Evolutionary conservation across 208 protist species (phyloP), one percentile per base, ranked within the genome.

Genomic region (Trypanosoma vivax): DNA sequence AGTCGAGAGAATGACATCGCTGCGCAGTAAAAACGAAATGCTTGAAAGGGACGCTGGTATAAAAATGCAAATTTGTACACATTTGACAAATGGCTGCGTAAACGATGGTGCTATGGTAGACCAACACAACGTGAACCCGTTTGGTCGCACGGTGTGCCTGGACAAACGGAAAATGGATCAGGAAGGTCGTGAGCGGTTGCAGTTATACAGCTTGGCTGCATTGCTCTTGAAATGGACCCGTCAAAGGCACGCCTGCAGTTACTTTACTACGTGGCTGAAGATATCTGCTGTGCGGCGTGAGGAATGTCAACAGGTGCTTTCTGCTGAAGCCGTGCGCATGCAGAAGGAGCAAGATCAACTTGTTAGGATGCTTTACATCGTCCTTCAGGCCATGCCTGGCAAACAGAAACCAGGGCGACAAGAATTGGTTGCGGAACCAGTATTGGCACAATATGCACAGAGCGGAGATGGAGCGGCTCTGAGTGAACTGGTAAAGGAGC

Each of bases 11-110:
- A 53, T 80, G n/a, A 31, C 47, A 3, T 78, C 74, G 2, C 57
- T 85, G 27, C 55, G 49, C 50, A 39, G 77, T 30, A 59, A 65
- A 48, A 70, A 72, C 3, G 65, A 67, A 41, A 58, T 52, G 2
- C 47, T 90, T n/a, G 55, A 62, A 23, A 75, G 81, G 3, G 67
- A 79, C 21, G 49, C 80, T 13, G 67, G 40, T 5, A 59, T 59
- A 37, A 68, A 70, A 31, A 60, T 38, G 6, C 65, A 67, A 23
- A 65, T 81, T 38, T 54, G 33, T 31, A 61, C 66, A 9, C 38
- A 70, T 30, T 34, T 79, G 14, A 50, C 81, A 7, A 51, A 61
- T 23, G 60, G 72, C 21, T 42, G 65, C 30, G 42, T 18, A 19
- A 34, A 50, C 16, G 53, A 65, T 35, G 9, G 16, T 9, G 43